A percentile compares a stretch with the other conserved stretches of the same genome.
phyloP scores from a whole-genome alignment of 2,329 filamentous ascomycete species.

The Mollisia scopiformis region DNA sequence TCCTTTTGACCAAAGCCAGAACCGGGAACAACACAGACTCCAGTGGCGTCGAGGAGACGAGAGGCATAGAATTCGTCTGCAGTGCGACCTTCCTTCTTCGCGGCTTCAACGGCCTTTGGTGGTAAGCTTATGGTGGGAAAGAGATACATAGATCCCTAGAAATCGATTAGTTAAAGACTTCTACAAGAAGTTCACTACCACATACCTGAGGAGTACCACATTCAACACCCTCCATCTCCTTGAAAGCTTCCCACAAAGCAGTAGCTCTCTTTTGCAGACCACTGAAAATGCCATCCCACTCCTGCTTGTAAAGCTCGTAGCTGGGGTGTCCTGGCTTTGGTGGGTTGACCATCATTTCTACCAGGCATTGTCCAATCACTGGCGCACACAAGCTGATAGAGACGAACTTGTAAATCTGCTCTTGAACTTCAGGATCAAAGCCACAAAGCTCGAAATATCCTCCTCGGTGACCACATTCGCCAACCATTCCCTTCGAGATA shows the following conservation, averaged over 20 bases:
- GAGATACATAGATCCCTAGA: constrained; percentile 93
- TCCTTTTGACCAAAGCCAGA: constrained; percentile 94
- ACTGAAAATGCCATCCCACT: constrained; percentile 82
- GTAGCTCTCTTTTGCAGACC: constrained; percentile 79
- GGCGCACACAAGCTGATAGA: constrained; percentile 96
- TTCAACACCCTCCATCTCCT: constrained; percentile 93
- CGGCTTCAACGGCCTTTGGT: constrained; percentile 74
- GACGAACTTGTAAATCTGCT: constrained; percentile 98
- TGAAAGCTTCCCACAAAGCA: constrained; percentile 88
- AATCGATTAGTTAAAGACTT: constrained; percentile 5
- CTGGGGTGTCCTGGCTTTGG: constrained; percentile 82
- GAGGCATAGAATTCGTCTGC: constrained; percentile 96
- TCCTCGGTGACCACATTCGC: constrained; percentile 96
- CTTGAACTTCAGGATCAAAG: constrained; percentile 83
- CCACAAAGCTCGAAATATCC: constrained; percentile 96
- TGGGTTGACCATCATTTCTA: constrained; percentile 98
- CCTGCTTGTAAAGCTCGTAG: constrained; percentile 79
- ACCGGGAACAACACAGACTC: constrained; percentile 91
- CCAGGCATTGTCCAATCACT: constrained; percentile 92
- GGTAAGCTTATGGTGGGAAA: constrained; percentile 92
- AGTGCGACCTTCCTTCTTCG: constrained; percentile 70
- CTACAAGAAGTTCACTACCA: constrained; percentile 10
- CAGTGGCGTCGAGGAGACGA: constrained; percentile 87
- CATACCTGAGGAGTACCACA: constrained; percentile 77
- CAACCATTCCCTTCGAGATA: constrained; percentile 97